Base-by-base conservation (phyloP, 176 grass and related monocot species). In the Ensete ventricosum region DNA sequence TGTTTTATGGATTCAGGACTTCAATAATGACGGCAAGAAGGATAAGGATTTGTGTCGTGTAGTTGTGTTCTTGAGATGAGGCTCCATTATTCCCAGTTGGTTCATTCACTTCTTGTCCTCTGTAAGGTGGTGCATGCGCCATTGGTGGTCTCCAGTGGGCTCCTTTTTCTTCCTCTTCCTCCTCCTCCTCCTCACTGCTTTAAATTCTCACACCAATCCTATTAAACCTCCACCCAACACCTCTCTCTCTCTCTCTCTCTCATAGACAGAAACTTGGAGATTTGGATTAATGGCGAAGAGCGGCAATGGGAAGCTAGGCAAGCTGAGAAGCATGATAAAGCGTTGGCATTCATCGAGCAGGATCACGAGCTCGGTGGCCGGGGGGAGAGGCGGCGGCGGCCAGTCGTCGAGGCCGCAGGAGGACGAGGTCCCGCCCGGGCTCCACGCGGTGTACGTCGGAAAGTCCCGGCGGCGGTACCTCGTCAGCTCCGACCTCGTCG, bases 391-490 rank as follows among this genome's bases (percentile, higher is more conserved):
- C 2, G 1, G 49, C 50, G 51, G 70, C 14, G 67, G 64, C 1
- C 68, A 10, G 52, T 84, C 83, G 2, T 7, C 24, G 48, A 9
- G 13, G 67, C 52, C 80, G 19, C 85, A 78, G 73, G 78, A 25
- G 5, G 79, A 14, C 1, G 81, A 69, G 73, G 83, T 92, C 67
- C 92, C 92, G 3, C 27, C 83, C 21, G 89, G 89, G 14, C 76
- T 96, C 66, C 89, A 96, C 76, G 89, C 92, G 1, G 92, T 96
- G 1, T 96, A 92, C 85, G 92, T 96, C 13, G 92, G 92, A 76
- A 89, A 90, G 87, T 85, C 89, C 50, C 87, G 85, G 73, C 89
- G 92, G 85, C 92, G 92, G 76, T 96, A 96, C 89, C 89, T 96
- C 79, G 79, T 96, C 81, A 76, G 67, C 65, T 82, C 92, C n/a